Base-by-base conservation (phyloP, 352 stramenopile species). In the Pythium brassicae region DNA sequence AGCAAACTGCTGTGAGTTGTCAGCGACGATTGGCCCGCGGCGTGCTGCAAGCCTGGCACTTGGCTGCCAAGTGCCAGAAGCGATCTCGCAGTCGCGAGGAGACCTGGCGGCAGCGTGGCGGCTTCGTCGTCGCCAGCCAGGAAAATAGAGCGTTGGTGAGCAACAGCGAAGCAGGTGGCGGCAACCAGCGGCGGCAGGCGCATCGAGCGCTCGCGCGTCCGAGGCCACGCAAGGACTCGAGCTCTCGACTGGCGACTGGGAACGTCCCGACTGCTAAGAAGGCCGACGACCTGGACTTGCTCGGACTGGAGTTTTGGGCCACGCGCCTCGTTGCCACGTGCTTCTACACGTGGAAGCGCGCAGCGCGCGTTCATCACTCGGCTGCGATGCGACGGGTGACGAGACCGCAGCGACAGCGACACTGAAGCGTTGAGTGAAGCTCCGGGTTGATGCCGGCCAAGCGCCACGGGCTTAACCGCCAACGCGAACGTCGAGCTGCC, bases 391-490 rank as follows among this genome's bases (percentile, higher is more conserved):
- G 9, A 4, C 44, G 26, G 25, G 11, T 5, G 44, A 20, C 22
- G 15, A 29, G 22, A 34, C 10, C 20, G 34, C 22, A 34, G 25
- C 44, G 25, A 25, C 11, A 49, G 25, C 44, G 44, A 29, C 4
- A 12, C 0, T 57, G 35, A 17, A 57, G 14, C 20, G 2, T 57
- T 50, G 51, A 34, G 11, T 72, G 52, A 69, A 74, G 47, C 20
- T 59, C 46, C 14, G 61, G 61, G 44, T 70, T 67, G 53, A 75
- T 75, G 20, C 57, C 64, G 4, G 67, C 63, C 25, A 40, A 25
- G 25, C 45, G 57, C 61, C 64, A 76, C 6, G 64, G 49, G 26
- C n/a, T 60, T 52, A 23, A 76, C 50, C 11, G 62, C 50, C 6
- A 45, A 44, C 4, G 54, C 26, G 40, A 57, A 76, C 9, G 55